These are phyloP conservation scores for Apophysomyces ossiformis DNA, from an alignment of 371 early-diverging fungal species.

Conservation along the genomic window DNA sequence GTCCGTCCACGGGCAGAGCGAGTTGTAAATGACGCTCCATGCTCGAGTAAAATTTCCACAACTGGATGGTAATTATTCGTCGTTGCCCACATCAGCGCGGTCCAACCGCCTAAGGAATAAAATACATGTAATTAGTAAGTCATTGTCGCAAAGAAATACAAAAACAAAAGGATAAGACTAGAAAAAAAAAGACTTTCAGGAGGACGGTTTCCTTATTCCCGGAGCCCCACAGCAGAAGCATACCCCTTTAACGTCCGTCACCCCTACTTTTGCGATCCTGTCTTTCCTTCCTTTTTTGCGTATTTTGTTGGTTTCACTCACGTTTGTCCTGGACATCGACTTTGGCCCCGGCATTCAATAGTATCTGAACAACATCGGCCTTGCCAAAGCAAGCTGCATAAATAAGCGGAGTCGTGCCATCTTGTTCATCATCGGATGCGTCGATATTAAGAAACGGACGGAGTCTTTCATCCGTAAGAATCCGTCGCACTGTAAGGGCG, in stretches of 20 bases:
- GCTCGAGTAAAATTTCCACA: conserved; percentile 72
- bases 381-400: conserved; percentile 88
- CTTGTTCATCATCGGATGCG: conserved; percentile 66
- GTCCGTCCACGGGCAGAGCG: conserved; percentile 77
- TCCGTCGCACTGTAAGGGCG: conserved; percentile 82
- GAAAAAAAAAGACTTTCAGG: conserved; percentile 14
- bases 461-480: conserved; percentile 58
- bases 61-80: conserved; percentile 81
- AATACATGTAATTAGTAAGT: neutral
- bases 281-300: conserved; percentile 1
- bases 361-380: conserved; percentile 57
- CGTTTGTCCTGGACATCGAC: conserved; percentile 77
- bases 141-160: neutral
- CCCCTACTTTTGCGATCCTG: conserved; percentile 9
- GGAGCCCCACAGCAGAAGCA: conserved; percentile 7
- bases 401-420: conserved; percentile 79
- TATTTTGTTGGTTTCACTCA: conserved; percentile 34
- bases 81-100: conserved; percentile 93
- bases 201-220: conserved; percentile 3
- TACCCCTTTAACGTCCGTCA: conserved; percentile 14
- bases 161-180: neutral
- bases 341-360: conserved; percentile 73
- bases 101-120: conserved; percentile 80
- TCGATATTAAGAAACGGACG: conserved; percentile 73
- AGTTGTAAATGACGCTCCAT: conserved; percentile 74